Evolutionary conservation across 306 rosid species (phyloP), one percentile per base, ranked within the genome.

Genomic region (Hippophae gyantsensis): DNA sequence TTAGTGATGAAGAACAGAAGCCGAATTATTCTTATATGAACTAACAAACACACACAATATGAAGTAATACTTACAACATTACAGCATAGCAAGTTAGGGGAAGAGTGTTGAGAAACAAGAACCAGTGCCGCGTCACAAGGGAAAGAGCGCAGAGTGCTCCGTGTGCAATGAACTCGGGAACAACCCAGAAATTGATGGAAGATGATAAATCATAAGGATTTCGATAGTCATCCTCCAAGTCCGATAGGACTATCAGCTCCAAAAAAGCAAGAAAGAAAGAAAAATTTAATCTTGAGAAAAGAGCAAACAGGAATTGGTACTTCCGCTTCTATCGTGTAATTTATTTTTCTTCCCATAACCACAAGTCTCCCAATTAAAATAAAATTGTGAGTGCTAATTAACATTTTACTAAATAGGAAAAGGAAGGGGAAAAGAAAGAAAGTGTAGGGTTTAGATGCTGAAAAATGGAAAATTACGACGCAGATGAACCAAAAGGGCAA

Each of bases 171-270:
- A 77, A 77, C 76, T 87, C 95, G 7, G 95, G 94, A 50, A 82
- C 64, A 9, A 87, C 67, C 60, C 79, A 77, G 70, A 61, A 76
- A 69, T 90, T 90, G 53, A 90, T 78, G 72, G 94, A 86, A 38
- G 90, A 77, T 7, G 95, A 72, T 42, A 89, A 78, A 56, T 90
- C 95, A 23, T 71, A 89, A n/a, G 88, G 88, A 72, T 89, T 89
- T 56, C 83, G 62, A 66, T 72, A 89, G 49, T 89, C 96, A 46
- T 84, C 73, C 76, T 90, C 97, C 94, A 90, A 81, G 69, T 90
- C 97, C 48, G 86, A 74, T 47, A 90, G 73, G 55, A 90, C 75
- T 86, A 90, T 79, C 68, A 87, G 69, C 97, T 87, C 51, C 45
- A 57, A 61, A 7, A 52, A 11, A 14, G 40, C 7, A 0, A 4